These are phyloP conservation scores for Dactylellina cionopaga DNA, from an alignment of 2,329 filamentous ascomycete species.

Conservation along the genomic window DNA sequence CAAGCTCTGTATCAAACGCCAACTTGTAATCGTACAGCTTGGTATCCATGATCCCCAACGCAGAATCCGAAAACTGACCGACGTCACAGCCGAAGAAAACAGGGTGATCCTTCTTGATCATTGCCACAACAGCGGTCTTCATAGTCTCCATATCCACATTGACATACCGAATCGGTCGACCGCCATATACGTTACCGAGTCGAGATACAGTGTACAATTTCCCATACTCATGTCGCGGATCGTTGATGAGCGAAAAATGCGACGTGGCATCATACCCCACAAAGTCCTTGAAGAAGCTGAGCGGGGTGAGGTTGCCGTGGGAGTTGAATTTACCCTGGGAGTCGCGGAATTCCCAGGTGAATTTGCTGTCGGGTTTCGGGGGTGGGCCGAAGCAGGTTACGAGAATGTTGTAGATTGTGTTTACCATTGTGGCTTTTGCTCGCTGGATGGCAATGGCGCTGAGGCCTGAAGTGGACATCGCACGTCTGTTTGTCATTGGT, in stretches of 20 bases:
- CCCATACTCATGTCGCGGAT: constrained; percentile 80
- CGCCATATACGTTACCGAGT: constrained; percentile 83
- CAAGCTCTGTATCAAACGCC: constrained; percentile 80
- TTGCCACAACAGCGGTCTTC: constrained; percentile 77
- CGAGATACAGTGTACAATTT: constrained; percentile 78
- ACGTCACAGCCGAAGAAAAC: constrained; percentile 92
- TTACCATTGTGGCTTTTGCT: constrained; percentile 72
- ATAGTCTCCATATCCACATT: constrained; percentile 80
- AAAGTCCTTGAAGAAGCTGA: constrained; percentile 74
- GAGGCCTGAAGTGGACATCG: constrained; percentile 60
- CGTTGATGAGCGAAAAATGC: constrained; percentile 80
- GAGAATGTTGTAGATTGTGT: constrained; percentile 81
- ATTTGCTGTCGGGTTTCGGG: constrained; percentile 73
- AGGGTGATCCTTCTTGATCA: constrained; percentile 80
- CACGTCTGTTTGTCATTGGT: constrained; percentile 54
- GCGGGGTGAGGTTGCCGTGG: constrained; percentile 71
- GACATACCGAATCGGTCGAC: constrained; percentile 79
- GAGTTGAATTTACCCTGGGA: constrained; percentile 72
- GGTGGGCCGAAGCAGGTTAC: constrained; percentile 84
- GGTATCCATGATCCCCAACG: constrained; percentile 81
- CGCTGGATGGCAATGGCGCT: constrained; percentile 68
- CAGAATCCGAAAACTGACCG: constrained; percentile 78
- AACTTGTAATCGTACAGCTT: constrained; percentile 80
- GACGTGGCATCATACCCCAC: constrained; percentile 50
- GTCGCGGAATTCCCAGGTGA: constrained; percentile 83